Evolutionary conservation across 108 stramenopile genomes (phyloP).

Genomic region (Cyclotella atomus): DNA sequence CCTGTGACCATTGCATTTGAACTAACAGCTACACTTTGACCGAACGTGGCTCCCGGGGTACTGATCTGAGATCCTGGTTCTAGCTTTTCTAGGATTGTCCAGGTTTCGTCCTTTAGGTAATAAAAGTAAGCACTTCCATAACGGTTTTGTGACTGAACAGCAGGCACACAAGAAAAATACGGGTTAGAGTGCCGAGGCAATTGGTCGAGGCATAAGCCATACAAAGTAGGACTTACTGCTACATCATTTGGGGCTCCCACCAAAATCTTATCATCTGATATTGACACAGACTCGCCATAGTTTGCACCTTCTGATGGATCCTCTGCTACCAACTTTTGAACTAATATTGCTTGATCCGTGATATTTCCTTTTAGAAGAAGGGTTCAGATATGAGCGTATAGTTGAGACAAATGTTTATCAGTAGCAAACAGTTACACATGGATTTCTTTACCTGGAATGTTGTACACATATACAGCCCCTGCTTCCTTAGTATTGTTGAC

Average conservation of each 20-base stretch:
- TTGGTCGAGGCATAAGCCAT: too few species aligned
- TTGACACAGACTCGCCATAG: slow-evolving; percentile 22
- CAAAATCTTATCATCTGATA: slow-evolving; percentile 17
- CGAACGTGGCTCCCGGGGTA: background rate
- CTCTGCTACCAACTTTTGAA: slow-evolving; percentile 16
- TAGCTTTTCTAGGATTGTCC: slow-evolving; percentile 1
- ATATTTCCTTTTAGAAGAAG: background rate
- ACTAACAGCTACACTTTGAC: slow-evolving; percentile 9
- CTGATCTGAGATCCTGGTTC: background rate
- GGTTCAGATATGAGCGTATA: too few species aligned
- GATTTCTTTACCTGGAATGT: background rate
- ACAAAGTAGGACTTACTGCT: background rate
- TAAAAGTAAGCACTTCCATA: slow-evolving; percentile 7
- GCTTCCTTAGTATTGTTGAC: background rate
- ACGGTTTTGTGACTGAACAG: background rate
- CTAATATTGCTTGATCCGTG: background rate
- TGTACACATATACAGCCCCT: slow-evolving; percentile 18
- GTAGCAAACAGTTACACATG: too few species aligned
- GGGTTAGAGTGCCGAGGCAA: too few species aligned
- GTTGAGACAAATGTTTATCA: too few species aligned
- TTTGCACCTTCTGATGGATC: background rate
- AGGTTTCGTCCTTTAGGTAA: background rate
- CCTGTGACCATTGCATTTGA: background rate
- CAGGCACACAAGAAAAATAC: background rate
- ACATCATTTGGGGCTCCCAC: slow-evolving; percentile 7